These are phyloP conservation scores for Neophaeococcomyces aloes DNA, from an alignment of 2,329 filamentous ascomycete species.

Conservation along the genomic window DNA sequence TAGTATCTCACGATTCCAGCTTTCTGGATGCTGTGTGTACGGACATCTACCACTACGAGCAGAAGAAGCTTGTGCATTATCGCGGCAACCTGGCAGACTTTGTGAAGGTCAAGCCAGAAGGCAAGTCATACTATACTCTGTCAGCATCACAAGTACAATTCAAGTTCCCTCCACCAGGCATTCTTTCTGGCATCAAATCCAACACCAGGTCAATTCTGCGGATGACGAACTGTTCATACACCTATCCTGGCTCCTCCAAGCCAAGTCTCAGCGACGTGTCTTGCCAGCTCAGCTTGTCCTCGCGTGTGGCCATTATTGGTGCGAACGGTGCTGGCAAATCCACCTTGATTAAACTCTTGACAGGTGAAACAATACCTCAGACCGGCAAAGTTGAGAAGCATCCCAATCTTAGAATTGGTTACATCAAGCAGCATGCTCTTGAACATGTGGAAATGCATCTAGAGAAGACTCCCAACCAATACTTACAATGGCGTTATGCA, in stretches of 20 bases:
- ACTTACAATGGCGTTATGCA: conserved; percentile 95
- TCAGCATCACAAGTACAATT: conserved; percentile 82
- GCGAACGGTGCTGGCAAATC: conserved; percentile 98
- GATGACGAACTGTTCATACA: conserved; percentile 83
- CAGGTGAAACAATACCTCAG: conserved; percentile 78
- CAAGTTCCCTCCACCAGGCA: conserved; percentile 95
- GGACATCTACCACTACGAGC: conserved; percentile 98
- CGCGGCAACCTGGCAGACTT: conserved; percentile 50
- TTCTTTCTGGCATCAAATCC: conserved; percentile 90
- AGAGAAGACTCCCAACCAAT: conserved; percentile 98
- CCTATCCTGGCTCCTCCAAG: conserved; percentile 82
- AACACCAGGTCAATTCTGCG: conserved; percentile 86
- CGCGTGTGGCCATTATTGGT: conserved; percentile 89
- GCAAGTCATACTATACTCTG: conserved; percentile 95
- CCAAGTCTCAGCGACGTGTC: conserved; percentile 79
- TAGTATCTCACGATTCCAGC: conserved; percentile 95
- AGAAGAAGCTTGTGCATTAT: conserved; percentile 70
- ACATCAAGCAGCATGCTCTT: conserved; percentile 98
- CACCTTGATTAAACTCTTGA: conserved; percentile 93
- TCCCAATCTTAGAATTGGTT: conserved; percentile 94
- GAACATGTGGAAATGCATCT: conserved; percentile 99
- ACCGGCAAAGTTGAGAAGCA: conserved; percentile 90
- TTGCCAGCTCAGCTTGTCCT: conserved; percentile 80
- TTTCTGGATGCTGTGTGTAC: conserved; percentile 97
- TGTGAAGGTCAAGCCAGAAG: conserved; percentile 82